A percentile compares a stretch with the other conserved stretches of the same genome.
Conservation (phyloP, 1,284 basidiomycete genomes). For the Apiotrichum veenhuisii region DNA sequence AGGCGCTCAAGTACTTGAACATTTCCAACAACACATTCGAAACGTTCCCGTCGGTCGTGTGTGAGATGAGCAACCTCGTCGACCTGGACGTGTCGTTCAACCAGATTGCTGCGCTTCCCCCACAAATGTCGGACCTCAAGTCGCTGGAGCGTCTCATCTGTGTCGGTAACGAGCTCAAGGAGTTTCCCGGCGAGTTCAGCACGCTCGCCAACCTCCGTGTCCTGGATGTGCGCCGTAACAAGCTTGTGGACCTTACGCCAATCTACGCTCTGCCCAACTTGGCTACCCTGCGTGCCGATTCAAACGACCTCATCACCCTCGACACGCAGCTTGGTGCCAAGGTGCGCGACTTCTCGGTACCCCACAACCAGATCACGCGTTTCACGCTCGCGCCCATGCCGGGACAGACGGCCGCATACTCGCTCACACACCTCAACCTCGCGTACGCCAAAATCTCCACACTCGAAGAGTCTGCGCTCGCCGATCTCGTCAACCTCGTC, state of each 20-base stretch:
- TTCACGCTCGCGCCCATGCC: constrained; percentile 64
- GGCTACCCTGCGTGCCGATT: constrained; percentile 66
- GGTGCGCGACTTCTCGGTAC: constrained; percentile 53
- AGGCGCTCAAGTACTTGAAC: constrained; percentile 73
- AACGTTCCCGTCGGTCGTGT: constrained; percentile 72
- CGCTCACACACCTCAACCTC: constrained; percentile 77
- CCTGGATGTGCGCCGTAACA: constrained; percentile 80
- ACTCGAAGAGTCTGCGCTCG: constrained; percentile 68
- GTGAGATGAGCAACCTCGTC: constrained; percentile 66
- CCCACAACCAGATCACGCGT: constrained; percentile 59
- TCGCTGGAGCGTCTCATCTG: constrained; percentile 74
- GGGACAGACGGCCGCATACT: constrained; percentile 57
- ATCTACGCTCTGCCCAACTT: constrained; percentile 69
- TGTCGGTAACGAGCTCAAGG: constrained; percentile 79
- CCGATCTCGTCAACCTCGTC: constrained; percentile 69
- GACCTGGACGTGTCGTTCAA: constrained; percentile 97
- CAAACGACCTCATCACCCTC: constrained; percentile 74
- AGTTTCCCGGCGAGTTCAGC: constrained; percentile 67
- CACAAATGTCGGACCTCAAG: constrained; percentile 68
- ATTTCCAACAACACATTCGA: constrained; percentile 97
- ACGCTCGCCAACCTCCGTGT: constrained; percentile 63
- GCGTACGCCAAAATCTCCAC: constrained; percentile 86
- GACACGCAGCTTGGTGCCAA: constrained; percentile 68
- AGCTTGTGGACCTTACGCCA: constrained; percentile 67
- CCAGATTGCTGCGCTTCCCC: constrained; percentile 74